Percentiles rank a stretch among this genome's conserved stretches.
Evolutionary conservation across 805 yeast species (phyloP).

Genomic region (Teunomyces panamensis): DNA sequence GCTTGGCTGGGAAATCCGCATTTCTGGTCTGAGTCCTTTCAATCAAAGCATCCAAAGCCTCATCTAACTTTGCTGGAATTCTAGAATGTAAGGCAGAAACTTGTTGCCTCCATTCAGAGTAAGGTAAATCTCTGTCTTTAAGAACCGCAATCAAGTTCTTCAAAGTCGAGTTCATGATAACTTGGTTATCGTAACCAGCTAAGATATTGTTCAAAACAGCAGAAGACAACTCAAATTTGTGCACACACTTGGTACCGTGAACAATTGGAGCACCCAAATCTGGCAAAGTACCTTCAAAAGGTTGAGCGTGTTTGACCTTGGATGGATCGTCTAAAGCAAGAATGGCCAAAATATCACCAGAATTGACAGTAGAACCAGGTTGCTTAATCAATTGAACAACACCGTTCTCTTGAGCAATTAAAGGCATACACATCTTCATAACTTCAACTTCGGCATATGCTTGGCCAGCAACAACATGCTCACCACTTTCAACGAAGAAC

Average conservation of each 20-base stretch:
- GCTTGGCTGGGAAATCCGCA: conserved; percentile 93
- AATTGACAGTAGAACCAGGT: conserved; percentile 95
- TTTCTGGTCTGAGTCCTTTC: conserved; percentile 62
- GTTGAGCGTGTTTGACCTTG: conserved; percentile 93
- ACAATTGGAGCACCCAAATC: conserved; percentile 80
- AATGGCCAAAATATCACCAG: conserved; percentile 96
- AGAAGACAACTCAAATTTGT: conserved; percentile 60
- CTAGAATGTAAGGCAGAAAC: conserved; percentile 91
- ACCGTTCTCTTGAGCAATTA: conserved; percentile 92
- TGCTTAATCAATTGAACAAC: conserved; percentile 88
- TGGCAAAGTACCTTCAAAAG: conserved; percentile 92
- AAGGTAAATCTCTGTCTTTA: conserved; percentile 81
- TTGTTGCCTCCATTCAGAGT: conserved; percentile 84
- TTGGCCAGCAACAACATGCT: conserved; percentile 86
- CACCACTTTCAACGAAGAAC: conserved; percentile 92
- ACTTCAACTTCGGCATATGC: conserved; percentile 98
- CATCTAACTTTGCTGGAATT: conserved; percentile 75
- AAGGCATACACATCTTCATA: conserved; percentile 99
- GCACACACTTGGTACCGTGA: conserved; percentile 80
- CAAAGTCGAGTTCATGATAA: conserved; percentile 82
- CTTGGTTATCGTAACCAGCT: conserved; percentile 93
- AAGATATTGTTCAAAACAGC: conserved; percentile 73
- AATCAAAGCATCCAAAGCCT: conserved; percentile 58
- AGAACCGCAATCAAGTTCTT: conserved; percentile 68
- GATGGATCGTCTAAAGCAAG: conserved; percentile 94